Base-by-base conservation (phyloP, 495 filamentous ascomycete genomes). In the Aspergillus indologenus region DNA sequence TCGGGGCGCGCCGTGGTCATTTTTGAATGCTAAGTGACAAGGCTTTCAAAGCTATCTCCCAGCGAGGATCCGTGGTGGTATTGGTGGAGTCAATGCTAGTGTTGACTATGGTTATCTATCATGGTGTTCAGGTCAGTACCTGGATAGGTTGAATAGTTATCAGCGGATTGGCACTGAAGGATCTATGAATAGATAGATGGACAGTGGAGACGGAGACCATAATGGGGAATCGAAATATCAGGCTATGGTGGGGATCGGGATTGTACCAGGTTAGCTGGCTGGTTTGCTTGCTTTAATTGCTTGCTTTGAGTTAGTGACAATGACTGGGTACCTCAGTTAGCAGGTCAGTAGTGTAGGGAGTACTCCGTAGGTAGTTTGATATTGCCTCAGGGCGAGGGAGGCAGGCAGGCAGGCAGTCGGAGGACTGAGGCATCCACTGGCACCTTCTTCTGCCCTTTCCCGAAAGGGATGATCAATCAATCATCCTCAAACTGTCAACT, bases 341-440 rank as follows among this genome's bases (percentile, higher is more conserved):
- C 9, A 3, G 26, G 4, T 29, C 26, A 29, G 26, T 29, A 29
- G 4, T 4, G 26, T 29, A 29, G 26, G 9, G 26, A 29, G 3
- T 9, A 29, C 26, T 29, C n/a, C n/a, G n/a, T n/a, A n/a, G n/a
- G n/a, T n/a, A n/a, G n/a, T n/a, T n/a, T n/a, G n/a, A n/a, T n/a
- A n/a, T n/a, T n/a, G n/a, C n/a, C 9, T 29, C 26, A 29, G 34
- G 34, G 34, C 34, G 34, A 40, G 34, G 34, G 7, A 40, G 6
- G 5, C 34, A 29, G 26, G 26, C 26, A 29, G 26, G 26, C 34
- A 40, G 5, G 12, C 34, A 9, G 15, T 19, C 11, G 22, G 22
- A 14, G 14, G 17, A 51, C 48, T 31, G 15, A 51, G 48, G 48
- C 48, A 51, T 19, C 48, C 48, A 51, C 48, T 40, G n/a, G n/a